Percentiles rank a stretch among this genome's conserved stretches.
Conservation (phyloP, 768 basidiomycete species). For the Asterophora parasitica region DNA sequence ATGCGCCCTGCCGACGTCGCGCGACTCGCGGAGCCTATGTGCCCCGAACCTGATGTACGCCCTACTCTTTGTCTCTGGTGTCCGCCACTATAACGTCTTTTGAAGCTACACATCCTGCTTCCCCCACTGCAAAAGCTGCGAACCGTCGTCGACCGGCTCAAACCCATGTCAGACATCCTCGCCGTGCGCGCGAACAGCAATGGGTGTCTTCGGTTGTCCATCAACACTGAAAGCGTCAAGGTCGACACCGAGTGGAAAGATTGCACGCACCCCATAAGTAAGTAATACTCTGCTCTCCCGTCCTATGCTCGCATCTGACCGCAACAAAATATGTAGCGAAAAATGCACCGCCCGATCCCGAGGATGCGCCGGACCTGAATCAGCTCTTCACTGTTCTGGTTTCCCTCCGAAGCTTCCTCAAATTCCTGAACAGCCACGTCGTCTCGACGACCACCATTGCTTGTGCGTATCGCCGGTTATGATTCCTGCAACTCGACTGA, state of each 20-base stretch:
- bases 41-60: constrained; percentile 80
- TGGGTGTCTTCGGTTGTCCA: constrained; percentile 49
- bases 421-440: constrained; percentile 75
- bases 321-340: constrained; percentile 5
- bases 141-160: constrained; percentile 72
- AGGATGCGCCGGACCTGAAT: constrained; percentile 46
- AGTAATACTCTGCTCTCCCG: constrained; percentile 12
- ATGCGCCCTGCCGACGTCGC: constrained; percentile 71
- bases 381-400: constrained; percentile 62
- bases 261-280: constrained; percentile 62
- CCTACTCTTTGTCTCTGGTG: not conserved
- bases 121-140: constrained; percentile 73
- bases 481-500: not conserved
- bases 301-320: not conserved
- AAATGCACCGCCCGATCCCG: constrained; percentile 27
- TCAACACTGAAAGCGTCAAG: constrained; percentile 68
- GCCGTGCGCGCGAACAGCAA: constrained; percentile 63
- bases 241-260: constrained; percentile 78
- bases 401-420: constrained; percentile 70
- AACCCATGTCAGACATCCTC: constrained; percentile 64
- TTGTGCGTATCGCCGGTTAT: constrained; percentile 42
- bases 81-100: not conserved
- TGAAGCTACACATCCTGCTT: constrained; percentile 70
- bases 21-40: constrained; percentile 72
- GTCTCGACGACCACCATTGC: constrained; percentile 84